Evolutionary conservation across 1,139 yeast species (phyloP), one percentile per base, ranked within the genome.

Genomic region (Scheffersomyces parashehatae): DNA sequence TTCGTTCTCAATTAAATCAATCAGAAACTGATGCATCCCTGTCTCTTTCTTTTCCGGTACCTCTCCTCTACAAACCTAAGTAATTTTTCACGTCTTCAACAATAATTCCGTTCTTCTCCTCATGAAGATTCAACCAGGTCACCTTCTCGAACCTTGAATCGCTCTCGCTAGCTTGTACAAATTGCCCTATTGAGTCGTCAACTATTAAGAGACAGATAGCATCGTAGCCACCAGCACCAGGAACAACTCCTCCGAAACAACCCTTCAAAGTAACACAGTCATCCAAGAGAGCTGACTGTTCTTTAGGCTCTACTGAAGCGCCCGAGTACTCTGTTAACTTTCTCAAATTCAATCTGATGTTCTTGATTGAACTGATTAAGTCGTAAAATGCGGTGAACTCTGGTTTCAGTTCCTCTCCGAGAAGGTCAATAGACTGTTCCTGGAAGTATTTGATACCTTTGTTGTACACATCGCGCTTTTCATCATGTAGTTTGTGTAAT

Each of bases 151-250:
- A 79, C 15, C 49, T 48, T 2, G 43, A 38, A 28, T 62, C 63
- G 1, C 37, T 36, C 1, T 52, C 48, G 0, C 82, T 74, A 3
- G 58, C 55, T 3, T 49, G 45, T 11, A 64, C 54, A 37, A 88
- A 68, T 3, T 58, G 46, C 0, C 60, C 59, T 5, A 81, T 63
- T 4, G 80, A 64, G 1, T 65, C 61, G 28, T 77, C 82, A 3
- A 79, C 67, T 3, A 85, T 85, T 29, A 93, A 65, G 28, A 91
- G 59, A 47, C 95, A 79, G 33, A 93, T 80, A 0, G 99, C 99
- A 68, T 93, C 99, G 60, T 82, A 87, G 0, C 99, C 99, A 16
- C 99, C 99, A 0, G 99, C 99, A 2, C 99, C 99, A 0, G 99
- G 99, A 3, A 93, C 96, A 29, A 93, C 95, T 9, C 97, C 97